Base-by-base conservation (phyloP, 2,329 filamentous ascomycete species). In the Neoscytalidium dimidiatum region DNA sequence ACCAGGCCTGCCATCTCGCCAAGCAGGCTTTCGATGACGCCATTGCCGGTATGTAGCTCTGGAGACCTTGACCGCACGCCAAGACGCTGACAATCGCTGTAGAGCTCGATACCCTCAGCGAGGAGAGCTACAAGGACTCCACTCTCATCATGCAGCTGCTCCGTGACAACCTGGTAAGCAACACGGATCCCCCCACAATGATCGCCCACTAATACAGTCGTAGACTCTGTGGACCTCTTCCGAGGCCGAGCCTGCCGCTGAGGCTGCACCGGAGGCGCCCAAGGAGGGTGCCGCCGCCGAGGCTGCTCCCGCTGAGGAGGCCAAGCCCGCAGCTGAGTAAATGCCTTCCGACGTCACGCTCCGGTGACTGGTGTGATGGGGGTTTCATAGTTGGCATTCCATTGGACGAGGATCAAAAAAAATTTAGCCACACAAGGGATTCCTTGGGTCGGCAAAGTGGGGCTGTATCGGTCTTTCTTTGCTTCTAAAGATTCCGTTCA, bases 11-110 rank as follows among this genome's bases (percentile, higher is more conserved):
- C 89, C 94, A 98, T 80, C 89, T 98, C 72, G 94, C 94, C 82
- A 98, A 98, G 89, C 94, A 98, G 86, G 94, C 95, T 58, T 98
- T 98, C 78, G 94, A 98, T 80, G 94, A 97, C 81, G 94, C 94
- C 76, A 97, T 98, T 80, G 94, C 94, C 77, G 61, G 61, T 63
- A 33, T 31, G 61, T 63, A 31, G 14, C 17, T 1, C 6, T 14
- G 31, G 4, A 14, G 56, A 23, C 26, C 11, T 41, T 29, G 28
- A 29, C 23, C 31, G 13, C 11, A 29, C 14, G 26, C 17, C 41
- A 46, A 44, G 38, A 33, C n/a, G 4, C 56, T 60, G 56, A 60
- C 28, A 11, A 64, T 38, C 17, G 11, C 19, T 2, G 38, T 52
- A 64, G 94, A 98, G 89, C 92, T 98, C 74, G 94, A 98, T 86